Conservation (phyloP, 2,329 filamentous ascomycete species). For the Fusarium anthophilum region DNA sequence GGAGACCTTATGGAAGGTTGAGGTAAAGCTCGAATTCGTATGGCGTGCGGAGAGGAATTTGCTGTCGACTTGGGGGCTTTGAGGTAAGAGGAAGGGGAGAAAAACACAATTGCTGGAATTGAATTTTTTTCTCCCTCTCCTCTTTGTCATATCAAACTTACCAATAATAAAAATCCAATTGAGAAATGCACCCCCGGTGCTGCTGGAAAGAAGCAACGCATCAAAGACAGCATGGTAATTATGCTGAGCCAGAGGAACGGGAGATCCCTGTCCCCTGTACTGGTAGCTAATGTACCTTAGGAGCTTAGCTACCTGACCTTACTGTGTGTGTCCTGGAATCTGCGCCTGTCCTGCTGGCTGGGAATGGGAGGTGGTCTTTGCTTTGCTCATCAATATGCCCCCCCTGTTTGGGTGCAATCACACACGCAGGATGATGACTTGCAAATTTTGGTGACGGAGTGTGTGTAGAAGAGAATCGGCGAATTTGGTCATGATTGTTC, state of each 20-base stretch:
- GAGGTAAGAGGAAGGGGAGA: not conserved
- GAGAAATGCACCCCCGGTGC: not conserved
- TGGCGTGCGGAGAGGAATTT: slow-evolving; percentile 25
- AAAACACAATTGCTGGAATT: not conserved
- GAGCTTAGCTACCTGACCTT: slow-evolving; percentile 2
- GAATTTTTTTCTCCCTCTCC: not conserved
- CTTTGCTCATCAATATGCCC: slow-evolving; percentile 35
- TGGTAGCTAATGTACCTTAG: not conserved
- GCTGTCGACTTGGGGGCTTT: not conserved
- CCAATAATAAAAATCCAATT: not conserved
- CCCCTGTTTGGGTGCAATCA: slow-evolving; percentile 38
- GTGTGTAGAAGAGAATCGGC: not conserved
- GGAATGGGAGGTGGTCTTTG: slow-evolving; percentile 32
- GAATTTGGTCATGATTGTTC: not conserved
- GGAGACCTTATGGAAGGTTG: slow-evolving; percentile 4
- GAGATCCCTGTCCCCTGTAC: slow-evolving; percentile 40
- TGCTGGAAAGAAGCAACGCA: not conserved
- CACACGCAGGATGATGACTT: slow-evolving; percentile 12
- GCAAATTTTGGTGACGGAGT: slow-evolving; percentile 43
- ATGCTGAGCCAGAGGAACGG: slow-evolving; percentile 27
- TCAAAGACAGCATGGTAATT: not conserved
- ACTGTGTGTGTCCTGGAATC: slow-evolving; percentile 28
- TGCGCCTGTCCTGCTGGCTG: slow-evolving; percentile 18
- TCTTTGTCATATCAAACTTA: not conserved
- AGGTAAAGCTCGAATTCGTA: not conserved